Percentiles rank a stretch among this genome's conserved stretches.
These are phyloP conservation scores for Volvox africanus DNA, from an alignment of 139 green algal species.

Conservation along the genomic window DNA sequence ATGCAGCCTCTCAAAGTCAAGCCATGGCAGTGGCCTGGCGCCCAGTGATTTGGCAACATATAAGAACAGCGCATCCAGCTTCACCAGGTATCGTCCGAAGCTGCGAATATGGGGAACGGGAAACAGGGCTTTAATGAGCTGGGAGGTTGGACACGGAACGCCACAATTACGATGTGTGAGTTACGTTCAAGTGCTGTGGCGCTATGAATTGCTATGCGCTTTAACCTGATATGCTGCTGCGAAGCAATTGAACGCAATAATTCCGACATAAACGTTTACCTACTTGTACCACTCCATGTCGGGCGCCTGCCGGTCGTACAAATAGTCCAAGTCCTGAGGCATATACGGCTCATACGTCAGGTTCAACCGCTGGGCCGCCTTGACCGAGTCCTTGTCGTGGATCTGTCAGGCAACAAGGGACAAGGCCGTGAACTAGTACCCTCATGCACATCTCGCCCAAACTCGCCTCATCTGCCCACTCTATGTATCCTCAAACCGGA, in stretches of 20 bases:
- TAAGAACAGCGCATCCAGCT: conserved; percentile 37
- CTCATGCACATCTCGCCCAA: no score
- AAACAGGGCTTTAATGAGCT: not conserved
- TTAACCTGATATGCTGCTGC: not conserved
- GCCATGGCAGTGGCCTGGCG: not conserved
- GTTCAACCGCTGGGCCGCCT: conserved; percentile 19
- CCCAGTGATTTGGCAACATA: not conserved
- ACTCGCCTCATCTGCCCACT: no score
- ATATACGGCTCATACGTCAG: conserved; percentile 46
- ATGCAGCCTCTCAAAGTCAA: not conserved
- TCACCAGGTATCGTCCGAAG: conserved; percentile 17
- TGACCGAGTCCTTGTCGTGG: conserved; percentile 41
- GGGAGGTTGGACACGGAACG: not conserved
- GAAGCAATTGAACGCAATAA: not conserved
- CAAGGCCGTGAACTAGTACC: no score
- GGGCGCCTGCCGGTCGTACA: conserved; percentile 18
- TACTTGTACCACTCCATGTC: conserved; percentile 40
- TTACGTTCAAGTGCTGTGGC: not conserved
- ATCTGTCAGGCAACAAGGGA: conserved; percentile 9
- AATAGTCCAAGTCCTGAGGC: conserved; percentile 4
- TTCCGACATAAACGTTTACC: not conserved
- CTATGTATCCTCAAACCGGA: no score
- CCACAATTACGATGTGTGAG: not conserved
- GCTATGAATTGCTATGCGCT: not conserved
- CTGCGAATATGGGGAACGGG: not conserved